Evolutionary conservation across 2,329 filamentous ascomycete genomes (phyloP), one percentile per base, ranked within the genome.

Genomic region (Thielaviopsis musarum): DNA sequence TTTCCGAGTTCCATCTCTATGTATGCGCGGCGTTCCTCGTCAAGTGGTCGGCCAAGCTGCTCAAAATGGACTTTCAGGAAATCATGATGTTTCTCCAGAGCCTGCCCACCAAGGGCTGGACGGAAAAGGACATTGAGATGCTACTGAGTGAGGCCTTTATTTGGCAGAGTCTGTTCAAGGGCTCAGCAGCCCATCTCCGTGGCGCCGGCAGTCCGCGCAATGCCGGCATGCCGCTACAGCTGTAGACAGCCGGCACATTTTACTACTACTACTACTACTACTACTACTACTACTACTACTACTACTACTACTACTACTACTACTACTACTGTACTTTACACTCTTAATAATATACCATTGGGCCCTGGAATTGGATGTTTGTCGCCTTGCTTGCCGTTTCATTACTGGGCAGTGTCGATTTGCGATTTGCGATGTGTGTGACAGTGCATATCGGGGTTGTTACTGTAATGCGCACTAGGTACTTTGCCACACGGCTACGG

Each of bases 31-130:
- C 93, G 5, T 97, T 98, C 69, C 77, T 98, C 26, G 93, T 97
- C 58, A 98, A 98, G 71, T 98, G 94, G 94, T 95, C 91, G 6
- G 86, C 93, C 65, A 89, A 94, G 69, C 78, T 98, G 53, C 80
- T 91, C 62, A 93, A 90, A 70, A 97, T 97, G 91, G 93, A 98
- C 70, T 97, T 97, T 65, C 80, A 97, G 74, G 91, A 96, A 71
- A 85, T 95, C 62, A 96, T 98, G 91, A 98, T 98, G 91, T 98
- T 98, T 69, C 75, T 98, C 59, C 93, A 98, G 73, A 88, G 89
- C 52, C 75, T 98, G 60, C 93, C 94, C 2, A 98, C 94, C 6
- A 85, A 87, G 65, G 81, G 85, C 59, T 98, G 93, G 93, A 96
- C 89, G 1, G 93, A 96, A 69, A 97, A 97, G 74, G 93, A 98